Evolutionary conservation across 345 rosid species (phyloP).

Genomic region (Eucalyptus lansdowneana): DNA sequence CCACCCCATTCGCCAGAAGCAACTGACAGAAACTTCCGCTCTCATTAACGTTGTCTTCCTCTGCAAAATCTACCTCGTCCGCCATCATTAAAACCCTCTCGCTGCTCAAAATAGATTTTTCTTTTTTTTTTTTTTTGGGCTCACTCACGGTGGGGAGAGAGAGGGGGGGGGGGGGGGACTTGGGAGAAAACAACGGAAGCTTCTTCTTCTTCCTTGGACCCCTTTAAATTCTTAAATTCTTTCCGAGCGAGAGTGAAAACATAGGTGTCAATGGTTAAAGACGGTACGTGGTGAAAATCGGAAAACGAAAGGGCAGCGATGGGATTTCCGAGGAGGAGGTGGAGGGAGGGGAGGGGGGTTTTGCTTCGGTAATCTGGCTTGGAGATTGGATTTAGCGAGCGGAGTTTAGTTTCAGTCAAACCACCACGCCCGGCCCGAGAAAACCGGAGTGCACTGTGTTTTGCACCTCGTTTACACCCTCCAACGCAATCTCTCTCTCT

Average conservation of each 20-base stretch:
- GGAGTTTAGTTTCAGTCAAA: background rate
- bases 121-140: background rate
- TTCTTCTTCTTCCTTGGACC: background rate
- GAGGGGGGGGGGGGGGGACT: background rate
- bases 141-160: background rate
- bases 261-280: background rate
- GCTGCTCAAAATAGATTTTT: background rate
- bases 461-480: background rate
- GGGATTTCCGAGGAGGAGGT: background rate
- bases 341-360: background rate
- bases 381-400: background rate
- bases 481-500: background rate
- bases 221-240: background rate
- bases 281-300: background rate
- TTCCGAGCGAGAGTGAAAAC: background rate
- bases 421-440: background rate
- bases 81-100: slow-evolving; percentile 29
- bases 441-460: background rate
- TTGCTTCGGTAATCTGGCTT: background rate
- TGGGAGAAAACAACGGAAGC: background rate
- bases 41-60: slow-evolving; percentile 5
- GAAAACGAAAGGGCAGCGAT: background rate
- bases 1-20: slow-evolving; percentile 24
- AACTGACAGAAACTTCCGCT: slow-evolving; percentile 51
- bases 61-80: slow-evolving; percentile 3